Conservation (phyloP, 164 flowering plant species). For the Paratinospora sagittata region DNA sequence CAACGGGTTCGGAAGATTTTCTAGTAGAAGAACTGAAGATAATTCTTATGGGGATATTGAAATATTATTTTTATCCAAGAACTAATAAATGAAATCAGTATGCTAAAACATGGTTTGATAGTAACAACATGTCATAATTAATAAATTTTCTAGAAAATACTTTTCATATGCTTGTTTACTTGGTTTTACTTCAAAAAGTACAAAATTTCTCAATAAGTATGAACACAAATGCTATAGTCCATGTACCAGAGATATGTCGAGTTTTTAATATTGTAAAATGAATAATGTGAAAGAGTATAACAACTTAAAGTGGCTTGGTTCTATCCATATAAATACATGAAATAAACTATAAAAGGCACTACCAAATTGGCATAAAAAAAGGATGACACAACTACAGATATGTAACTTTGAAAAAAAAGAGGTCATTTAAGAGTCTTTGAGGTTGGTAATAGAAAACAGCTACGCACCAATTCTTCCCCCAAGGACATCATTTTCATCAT, state of each 20-base stretch:
- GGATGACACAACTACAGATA: neutral
- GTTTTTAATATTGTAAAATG: neutral
- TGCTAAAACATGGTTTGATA: neutral
- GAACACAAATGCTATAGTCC: neutral
- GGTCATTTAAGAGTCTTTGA: neutral
- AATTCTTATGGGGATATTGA: neutral
- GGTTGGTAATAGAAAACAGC: neutral
- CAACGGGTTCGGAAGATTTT: too few species aligned
- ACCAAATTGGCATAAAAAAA: neutral
- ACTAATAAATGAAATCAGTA: neutral
- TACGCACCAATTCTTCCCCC: constrained; percentile 4
- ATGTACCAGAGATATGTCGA: neutral
- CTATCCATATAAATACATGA: neutral
- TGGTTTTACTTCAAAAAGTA: neutral
- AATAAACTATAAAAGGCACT: neutral
- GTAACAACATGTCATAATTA: neutral
- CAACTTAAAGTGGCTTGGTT: neutral
- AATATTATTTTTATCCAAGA: neutral
- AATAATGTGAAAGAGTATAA: neutral
- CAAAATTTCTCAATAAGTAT: neutral
- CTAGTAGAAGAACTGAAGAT: too few species aligned
- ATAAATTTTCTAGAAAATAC: neutral
- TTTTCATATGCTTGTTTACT: neutral
- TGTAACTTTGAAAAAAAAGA: neutral
- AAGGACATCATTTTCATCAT: constrained; percentile 6